Conservation (phyloP, 148 eudicot genomes). For the Pouteria glomerata region DNA sequence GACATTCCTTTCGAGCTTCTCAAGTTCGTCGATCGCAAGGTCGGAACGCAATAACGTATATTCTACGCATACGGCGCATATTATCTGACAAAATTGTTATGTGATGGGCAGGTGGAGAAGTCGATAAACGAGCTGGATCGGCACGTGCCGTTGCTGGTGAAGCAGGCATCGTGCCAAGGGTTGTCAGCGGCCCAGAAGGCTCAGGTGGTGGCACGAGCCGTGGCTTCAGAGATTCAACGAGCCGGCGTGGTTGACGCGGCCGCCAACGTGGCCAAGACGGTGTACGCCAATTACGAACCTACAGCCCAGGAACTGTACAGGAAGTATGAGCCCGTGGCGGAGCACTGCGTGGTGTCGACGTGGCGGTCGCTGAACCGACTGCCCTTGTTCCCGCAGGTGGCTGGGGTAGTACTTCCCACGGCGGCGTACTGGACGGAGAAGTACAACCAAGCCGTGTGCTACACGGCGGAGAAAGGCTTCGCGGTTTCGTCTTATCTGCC, state of each 20-base stretch:
- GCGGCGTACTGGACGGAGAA: slow-evolving; percentile 55
- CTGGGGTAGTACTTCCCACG: slow-evolving; percentile 47
- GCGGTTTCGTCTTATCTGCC: slow-evolving; percentile 46
- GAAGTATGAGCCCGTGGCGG: slow-evolving; percentile 63
- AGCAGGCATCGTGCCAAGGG: slow-evolving; percentile 24
- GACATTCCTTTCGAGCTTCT: slow-evolving; percentile 37
- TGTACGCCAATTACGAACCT: slow-evolving; percentile 49
- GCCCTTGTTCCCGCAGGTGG: slow-evolving; percentile 55
- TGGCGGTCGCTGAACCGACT: slow-evolving; percentile 52
- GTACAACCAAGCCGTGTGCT: slow-evolving; percentile 43
- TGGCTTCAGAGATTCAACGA: slow-evolving; percentile 32
- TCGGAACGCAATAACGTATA: no score
- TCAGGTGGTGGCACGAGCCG: slow-evolving; percentile 29
- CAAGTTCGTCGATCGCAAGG: slow-evolving; percentile 47
- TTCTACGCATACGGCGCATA: no score
- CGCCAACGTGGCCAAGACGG: slow-evolving; percentile 23
- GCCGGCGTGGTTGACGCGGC: slow-evolving; percentile 30
- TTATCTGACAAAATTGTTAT: not conserved
- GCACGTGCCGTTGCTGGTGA: slow-evolving; percentile 36
- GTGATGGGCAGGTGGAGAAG: slow-evolving; percentile 41
- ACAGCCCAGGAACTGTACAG: slow-evolving; percentile 40
- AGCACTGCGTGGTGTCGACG: slow-evolving; percentile 48
- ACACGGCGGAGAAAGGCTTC: slow-evolving; percentile 41
- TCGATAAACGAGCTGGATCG: slow-evolving; percentile 38
- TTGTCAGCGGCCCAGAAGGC: slow-evolving; percentile 27